Evolutionary conservation across 2,329 filamentous ascomycete genomes (phyloP), one percentile per base, ranked within the genome.

Genomic region (Colletotrichum caudatum): DNA sequence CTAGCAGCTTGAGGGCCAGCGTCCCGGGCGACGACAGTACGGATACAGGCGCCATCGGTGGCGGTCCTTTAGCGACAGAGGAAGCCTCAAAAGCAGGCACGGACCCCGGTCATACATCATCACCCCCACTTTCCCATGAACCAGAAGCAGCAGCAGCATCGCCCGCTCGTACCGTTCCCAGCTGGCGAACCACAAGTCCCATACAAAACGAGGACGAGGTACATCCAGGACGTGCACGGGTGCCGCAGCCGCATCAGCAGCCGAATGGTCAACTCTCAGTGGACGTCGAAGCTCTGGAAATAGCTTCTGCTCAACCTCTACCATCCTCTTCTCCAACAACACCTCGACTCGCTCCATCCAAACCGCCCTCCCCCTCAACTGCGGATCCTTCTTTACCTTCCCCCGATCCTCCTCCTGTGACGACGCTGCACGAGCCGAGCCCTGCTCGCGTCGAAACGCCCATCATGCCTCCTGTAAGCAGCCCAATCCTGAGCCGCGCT

Each of bases 381-480:
- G 75, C 77, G 66, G 77, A 81, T 72, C 75, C 79, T 65, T 73
- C 73, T 74, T 73, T 78, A 64, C 63, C 78, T 76, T 70, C 80
- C 78, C 77, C 76, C 67, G 57, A 72, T 35, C 50, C 35, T 59
- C 44, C 56, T 57, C 66, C 63, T 61, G 65, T 60, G 61, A 66
- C 66, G 67, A 61, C 65, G 44, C 48, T 71, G 26, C 63, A 69
- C 56, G 64, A 66, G 67, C 51, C 74, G 56, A 66, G 73, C 71
- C 71, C 64, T 66, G 54, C 66, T 73, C 74, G 75, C 37, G 74
- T 76, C 72, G 74, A 76, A 75, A 77, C 81, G 78, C 78, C 79
- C 82, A 86, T 82, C 76, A 89, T 89, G 87, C 83, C 87, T 82
- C 83, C 87, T 78, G 87, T 89, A 86, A 83, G 86, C 82, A 79